Conservation (phyloP, 2,329 filamentous ascomycete genomes). For the Neophaeococcomyces aloes region DNA sequence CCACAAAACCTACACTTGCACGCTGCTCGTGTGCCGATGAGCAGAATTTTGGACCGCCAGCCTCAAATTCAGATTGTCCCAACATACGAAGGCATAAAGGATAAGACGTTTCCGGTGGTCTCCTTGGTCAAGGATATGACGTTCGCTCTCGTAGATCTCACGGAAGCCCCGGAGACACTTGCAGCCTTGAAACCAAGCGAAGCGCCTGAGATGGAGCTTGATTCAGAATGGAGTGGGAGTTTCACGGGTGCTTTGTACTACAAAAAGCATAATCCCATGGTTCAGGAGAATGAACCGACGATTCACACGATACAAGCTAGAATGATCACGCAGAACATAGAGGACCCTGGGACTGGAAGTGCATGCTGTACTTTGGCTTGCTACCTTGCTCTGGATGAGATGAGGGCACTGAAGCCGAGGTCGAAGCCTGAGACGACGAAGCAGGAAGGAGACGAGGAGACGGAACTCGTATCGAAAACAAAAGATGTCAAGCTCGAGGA, state of each 20-base stretch:
- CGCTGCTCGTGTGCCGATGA: slow-evolving; percentile 24
- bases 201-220: slow-evolving; percentile 23
- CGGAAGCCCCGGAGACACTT: slow-evolving; percentile 21
- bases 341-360: slow-evolving; percentile 56
- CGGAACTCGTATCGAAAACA: slow-evolving; percentile 26
- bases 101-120: slow-evolving; percentile 39
- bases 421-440: slow-evolving; percentile 12
- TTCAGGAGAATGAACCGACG: slow-evolving; percentile 21
- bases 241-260: slow-evolving; percentile 27
- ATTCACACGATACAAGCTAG: slow-evolving; percentile 25
- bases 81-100: slow-evolving; percentile 22
- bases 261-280: slow-evolving; percentile 19
- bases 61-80: slow-evolving; percentile 21
- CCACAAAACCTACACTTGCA: slow-evolving; percentile 60
- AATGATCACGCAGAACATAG: slow-evolving; percentile 29
- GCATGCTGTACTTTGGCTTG: slow-evolving; percentile 49
- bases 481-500: slow-evolving; percentile 28
- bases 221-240: slow-evolving; percentile 24
- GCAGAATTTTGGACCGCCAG: slow-evolving; percentile 23
- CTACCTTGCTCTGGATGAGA: slow-evolving; percentile 39
- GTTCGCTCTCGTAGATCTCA: slow-evolving; percentile 26
- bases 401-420: slow-evolving; percentile 7
- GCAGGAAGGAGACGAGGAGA: slow-evolving; percentile 35
- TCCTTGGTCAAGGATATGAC: slow-evolving; percentile 65
- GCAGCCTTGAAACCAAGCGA: slow-evolving; percentile 20